A percentile compares a stretch with the other conserved stretches of the same genome.
These are phyloP conservation scores for Phaeotremella skinneri DNA, from an alignment of 768 basidiomycete species.

Conservation along the genomic window DNA sequence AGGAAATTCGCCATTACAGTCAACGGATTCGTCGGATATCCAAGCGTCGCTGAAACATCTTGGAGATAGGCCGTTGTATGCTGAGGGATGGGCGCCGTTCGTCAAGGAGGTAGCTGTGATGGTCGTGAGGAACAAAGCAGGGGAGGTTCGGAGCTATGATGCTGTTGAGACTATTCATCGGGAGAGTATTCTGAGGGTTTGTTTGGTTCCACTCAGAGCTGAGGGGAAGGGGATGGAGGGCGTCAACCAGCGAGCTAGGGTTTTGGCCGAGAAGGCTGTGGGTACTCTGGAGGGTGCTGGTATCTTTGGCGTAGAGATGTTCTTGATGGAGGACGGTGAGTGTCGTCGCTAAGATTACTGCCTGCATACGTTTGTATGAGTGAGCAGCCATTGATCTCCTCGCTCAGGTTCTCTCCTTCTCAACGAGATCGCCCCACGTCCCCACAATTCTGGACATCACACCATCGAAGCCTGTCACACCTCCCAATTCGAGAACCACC, in stretches of 20 bases:
- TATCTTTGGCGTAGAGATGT: conserved; percentile 98
- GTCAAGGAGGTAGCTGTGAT: conserved; percentile 89
- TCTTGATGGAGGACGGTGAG: conserved; percentile 80
- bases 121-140: conserved; percentile 78
- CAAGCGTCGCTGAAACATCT: conserved; percentile 53
- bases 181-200: conserved; percentile 87
- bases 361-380: background rate
- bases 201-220: conserved; percentile 76
- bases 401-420: conserved; percentile 68
- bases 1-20: conserved; percentile 77
- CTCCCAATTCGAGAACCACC: conserved; percentile 96
- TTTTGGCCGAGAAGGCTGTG: conserved; percentile 76
- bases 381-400: background rate
- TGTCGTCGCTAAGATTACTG: conserved; percentile 5
- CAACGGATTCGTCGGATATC: conserved; percentile 58
- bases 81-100: conserved; percentile 91
- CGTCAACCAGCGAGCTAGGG: conserved; percentile 63
- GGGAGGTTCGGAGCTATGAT: conserved; percentile 78
- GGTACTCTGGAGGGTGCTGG: conserved; percentile 80
- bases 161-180: conserved; percentile 93
- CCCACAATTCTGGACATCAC: conserved; percentile 98
- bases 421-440: conserved; percentile 96
- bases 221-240: conserved; percentile 55
- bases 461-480: conserved; percentile 96
- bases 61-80: conserved; percentile 77